A percentile compares a stretch with the other conserved stretches of the same genome.
phyloP scores from a whole-genome alignment of 2,329 filamentous ascomycete species.

The Aureobasidium leucospermi region DNA sequence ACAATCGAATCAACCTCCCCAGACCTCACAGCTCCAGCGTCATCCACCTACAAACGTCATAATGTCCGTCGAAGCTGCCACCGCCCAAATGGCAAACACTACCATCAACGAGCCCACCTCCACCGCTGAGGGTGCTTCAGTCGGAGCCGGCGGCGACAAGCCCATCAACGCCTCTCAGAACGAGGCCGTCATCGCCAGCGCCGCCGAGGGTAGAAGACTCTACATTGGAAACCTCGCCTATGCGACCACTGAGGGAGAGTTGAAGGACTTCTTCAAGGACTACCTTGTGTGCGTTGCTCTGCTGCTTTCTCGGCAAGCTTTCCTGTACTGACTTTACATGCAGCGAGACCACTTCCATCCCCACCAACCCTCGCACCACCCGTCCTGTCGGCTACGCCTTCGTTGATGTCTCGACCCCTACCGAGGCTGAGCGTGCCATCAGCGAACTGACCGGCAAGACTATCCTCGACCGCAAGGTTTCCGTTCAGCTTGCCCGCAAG shows the following conservation, averaged over 20 bases:
- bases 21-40: slow-evolving; percentile 39
- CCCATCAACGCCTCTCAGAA: slow-evolving; percentile 67
- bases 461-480: slow-evolving; percentile 97
- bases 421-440: slow-evolving; percentile 93
- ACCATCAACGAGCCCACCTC: slow-evolving; percentile 50
- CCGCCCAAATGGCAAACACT: slow-evolving; percentile 61
- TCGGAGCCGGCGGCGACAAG: slow-evolving; percentile 47
- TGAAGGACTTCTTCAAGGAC: slow-evolving; percentile 99
- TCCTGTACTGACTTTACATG: slow-evolving; percentile 17
- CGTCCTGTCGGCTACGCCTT: slow-evolving; percentile 98
- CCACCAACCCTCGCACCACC: slow-evolving; percentile 97
- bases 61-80: slow-evolving; percentile 90
- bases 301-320: background rate
- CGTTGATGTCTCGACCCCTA: slow-evolving; percentile 90
- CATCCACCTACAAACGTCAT: slow-evolving; percentile 51
- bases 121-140: slow-evolving; percentile 49
- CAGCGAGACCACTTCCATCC: slow-evolving; percentile 98
- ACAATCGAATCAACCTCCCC: slow-evolving; percentile 31
- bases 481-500: slow-evolving; percentile 96
- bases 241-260: slow-evolving; percentile 99
- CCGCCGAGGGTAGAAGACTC: slow-evolving; percentile 96
- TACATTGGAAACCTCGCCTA: slow-evolving; percentile 99
- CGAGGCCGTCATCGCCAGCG: slow-evolving; percentile 91
- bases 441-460: slow-evolving; percentile 93
- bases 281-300: slow-evolving; percentile 84